These are phyloP conservation scores for Mycena vulgaris DNA, from an alignment of 768 basidiomycete genomes.

Conservation along the genomic window DNA sequence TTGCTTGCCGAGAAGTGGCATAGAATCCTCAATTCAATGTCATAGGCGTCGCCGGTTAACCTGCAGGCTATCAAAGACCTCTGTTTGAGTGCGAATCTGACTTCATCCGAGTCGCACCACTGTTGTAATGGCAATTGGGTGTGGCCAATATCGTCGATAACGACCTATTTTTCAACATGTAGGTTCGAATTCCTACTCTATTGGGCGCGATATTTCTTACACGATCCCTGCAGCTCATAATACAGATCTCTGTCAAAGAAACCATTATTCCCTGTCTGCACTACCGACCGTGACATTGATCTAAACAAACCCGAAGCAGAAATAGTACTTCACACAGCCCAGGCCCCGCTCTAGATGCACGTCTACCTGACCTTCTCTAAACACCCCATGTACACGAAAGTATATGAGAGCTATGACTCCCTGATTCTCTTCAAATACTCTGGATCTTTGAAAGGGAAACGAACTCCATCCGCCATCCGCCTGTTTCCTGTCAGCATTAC, in stretches of 20 bases:
- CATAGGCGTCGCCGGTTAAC: conserved; percentile 75
- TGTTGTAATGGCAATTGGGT: conserved; percentile 94
- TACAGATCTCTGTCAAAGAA: conserved; percentile 98
- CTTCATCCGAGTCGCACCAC: conserved; percentile 83
- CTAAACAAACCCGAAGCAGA: conserved; percentile 88
- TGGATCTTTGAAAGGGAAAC: too few species aligned
- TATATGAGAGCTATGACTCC: too few species aligned
- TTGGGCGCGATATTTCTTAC: not conserved
- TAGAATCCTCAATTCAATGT: not conserved
- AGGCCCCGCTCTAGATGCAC: too few species aligned
- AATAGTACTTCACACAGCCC: too few species aligned
- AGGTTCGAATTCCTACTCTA: conserved; percentile 65
- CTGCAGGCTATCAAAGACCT: conserved; percentile 83
- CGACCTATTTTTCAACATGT: conserved; percentile 95
- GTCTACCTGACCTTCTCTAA: too few species aligned
- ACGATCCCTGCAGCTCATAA: conserved; percentile 75
- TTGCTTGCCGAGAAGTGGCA: not conserved
- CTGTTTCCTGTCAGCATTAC: too few species aligned
- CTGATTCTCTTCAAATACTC: too few species aligned
- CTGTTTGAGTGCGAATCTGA: conserved; percentile 84
- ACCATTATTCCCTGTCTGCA: conserved; percentile 83
- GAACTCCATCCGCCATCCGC: too few species aligned
- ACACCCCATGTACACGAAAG: too few species aligned
- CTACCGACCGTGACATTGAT: conserved; percentile 88
- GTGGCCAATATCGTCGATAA: conserved; percentile 95